Evolutionary conservation across 2,329 filamentous ascomycete species (phyloP).

Genomic region (Mycosphaerelloides madeirae): DNA sequence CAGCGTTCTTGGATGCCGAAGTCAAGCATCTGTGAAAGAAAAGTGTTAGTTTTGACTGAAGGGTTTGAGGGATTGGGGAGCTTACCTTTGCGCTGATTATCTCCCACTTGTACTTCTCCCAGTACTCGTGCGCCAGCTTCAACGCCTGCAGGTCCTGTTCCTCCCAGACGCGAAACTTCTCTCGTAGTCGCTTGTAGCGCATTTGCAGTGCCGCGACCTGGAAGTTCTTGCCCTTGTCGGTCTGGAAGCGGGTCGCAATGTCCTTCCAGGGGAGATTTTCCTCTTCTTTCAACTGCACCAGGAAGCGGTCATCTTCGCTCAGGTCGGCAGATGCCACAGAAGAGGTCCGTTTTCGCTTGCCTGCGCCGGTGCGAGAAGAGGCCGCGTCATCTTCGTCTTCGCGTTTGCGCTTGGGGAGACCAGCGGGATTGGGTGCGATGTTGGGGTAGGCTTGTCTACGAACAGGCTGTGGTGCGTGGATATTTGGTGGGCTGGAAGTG

Average conservation of each 20-base stretch:
- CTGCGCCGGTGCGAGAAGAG: conserved; percentile 7
- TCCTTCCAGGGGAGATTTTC: conserved; percentile 53
- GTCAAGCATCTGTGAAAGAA: conserved; percentile 45
- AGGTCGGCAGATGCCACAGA: conserved; percentile 38
- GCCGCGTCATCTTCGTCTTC: conserved; percentile 36
- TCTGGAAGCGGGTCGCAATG: conserved; percentile 48
- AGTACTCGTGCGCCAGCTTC: conserved; percentile 49
- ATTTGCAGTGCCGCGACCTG: conserved; percentile 52
- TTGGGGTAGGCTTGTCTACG: conserved; percentile 38
- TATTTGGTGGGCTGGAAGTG: conserved; percentile 26
- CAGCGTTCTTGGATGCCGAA: conserved; percentile 48
- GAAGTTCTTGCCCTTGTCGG: conserved; percentile 45
- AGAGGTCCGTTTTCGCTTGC: conserved; percentile 38
- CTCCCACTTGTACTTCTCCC: conserved; percentile 51
- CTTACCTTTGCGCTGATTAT: conserved; percentile 50
- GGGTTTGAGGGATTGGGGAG: neutral
- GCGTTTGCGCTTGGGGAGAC: conserved; percentile 35
- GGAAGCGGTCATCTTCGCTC: conserved; percentile 48
- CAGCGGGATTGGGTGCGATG: conserved; percentile 42
- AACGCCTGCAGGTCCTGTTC: conserved; percentile 48
- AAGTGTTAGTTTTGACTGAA: too few species aligned
- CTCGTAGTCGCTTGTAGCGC: conserved; percentile 49
- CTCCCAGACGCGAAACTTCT: conserved; percentile 49
- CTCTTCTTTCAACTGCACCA: conserved; percentile 50
- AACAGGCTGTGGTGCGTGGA: conserved; percentile 34